These are phyloP conservation scores for Neofusicoccum parvum DNA, from an alignment of 2,329 filamentous ascomycete species.

Conservation along the genomic window DNA sequence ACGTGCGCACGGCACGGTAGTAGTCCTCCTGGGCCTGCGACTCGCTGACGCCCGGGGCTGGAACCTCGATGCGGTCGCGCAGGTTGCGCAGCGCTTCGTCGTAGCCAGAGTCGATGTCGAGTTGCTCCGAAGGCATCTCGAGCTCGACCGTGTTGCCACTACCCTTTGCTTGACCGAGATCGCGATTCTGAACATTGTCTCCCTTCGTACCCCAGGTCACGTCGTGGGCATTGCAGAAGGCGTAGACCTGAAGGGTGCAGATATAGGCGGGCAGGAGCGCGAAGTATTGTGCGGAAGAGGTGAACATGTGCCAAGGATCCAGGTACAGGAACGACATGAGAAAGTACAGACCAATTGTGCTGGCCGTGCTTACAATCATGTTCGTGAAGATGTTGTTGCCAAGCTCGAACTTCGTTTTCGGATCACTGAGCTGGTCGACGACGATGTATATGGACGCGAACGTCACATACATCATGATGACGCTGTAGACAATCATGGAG, in stretches of 20 bases:
- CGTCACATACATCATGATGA: constrained; percentile 96
- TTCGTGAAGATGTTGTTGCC: constrained; percentile 94
- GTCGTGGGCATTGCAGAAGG: constrained; percentile 99
- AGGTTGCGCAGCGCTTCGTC: constrained; percentile 96
- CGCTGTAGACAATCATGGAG: constrained; percentile 83
- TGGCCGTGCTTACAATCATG: constrained; percentile 84
- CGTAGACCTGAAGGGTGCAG: constrained; percentile 96
- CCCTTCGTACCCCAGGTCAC: constrained; percentile 99
- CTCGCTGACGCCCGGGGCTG: constrained; percentile 63
- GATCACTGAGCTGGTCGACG: constrained; percentile 69
- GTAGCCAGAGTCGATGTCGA: constrained; percentile 97
- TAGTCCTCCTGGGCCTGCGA: constrained; percentile 95
- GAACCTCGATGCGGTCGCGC: constrained; percentile 86
- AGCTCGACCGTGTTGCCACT: constrained; percentile 79
- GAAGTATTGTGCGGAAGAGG: constrained; percentile 88
- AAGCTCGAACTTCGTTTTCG: constrained; percentile 56
- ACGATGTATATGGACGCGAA: constrained; percentile 91
- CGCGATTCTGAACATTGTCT: constrained; percentile 91
- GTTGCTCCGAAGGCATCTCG: constrained; percentile 96
- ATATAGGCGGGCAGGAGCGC: constrained; percentile 90
- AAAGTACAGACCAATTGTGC: constrained; percentile 92
- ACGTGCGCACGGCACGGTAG: constrained; percentile 94
- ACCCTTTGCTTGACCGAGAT: constrained; percentile 83
- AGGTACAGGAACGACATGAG: constrained; percentile 95
- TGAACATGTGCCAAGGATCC: constrained; percentile 99